phyloP scores from a whole-genome alignment of 1,284 basidiomycete species.

The Rhodotorula glutinis region DNA sequence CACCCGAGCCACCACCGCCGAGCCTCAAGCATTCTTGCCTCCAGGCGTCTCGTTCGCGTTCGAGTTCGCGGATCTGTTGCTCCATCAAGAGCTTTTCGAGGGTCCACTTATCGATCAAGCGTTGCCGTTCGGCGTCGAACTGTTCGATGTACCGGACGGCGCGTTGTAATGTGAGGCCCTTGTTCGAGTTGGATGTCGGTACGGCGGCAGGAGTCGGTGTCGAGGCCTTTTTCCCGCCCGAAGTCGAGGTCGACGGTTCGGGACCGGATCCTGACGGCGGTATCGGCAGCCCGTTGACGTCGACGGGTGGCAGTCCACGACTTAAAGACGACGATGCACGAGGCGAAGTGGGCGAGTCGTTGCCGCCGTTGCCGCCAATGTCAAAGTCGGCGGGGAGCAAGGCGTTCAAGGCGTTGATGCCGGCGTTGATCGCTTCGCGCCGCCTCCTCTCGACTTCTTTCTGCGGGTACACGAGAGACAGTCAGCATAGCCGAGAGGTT shows the following conservation, averaged over 20 bases:
- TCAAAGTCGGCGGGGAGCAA: conserved; percentile 2
- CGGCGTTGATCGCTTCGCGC: conserved; percentile 7
- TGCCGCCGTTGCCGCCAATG: no score
- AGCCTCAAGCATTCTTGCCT: not conserved
- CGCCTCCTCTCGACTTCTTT: conserved; percentile 10
- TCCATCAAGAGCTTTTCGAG: conserved; percentile 7
- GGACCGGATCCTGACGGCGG: no score
- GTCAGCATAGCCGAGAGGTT: not conserved
- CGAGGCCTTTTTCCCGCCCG: not conserved
- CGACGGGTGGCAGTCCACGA: not conserved
- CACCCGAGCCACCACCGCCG: not conserved
- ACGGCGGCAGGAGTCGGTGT: not conserved
- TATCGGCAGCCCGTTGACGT: not conserved
- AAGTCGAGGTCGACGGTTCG: not conserved
- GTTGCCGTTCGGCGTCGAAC: not conserved
- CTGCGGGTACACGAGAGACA: not conserved
- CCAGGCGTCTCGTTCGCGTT: not conserved
- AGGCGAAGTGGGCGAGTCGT: no score
- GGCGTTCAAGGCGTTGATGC: not conserved
- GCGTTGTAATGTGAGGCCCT: not conserved
- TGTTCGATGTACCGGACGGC: conserved; percentile 3
- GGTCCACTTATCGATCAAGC: conserved; percentile 10
- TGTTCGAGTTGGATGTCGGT: not conserved
- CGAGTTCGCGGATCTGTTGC: not conserved
- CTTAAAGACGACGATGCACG: no score